These are phyloP conservation scores for Peltaster fructicola DNA, from an alignment of 2,329 filamentous ascomycete species.

Conservation along the genomic window DNA sequence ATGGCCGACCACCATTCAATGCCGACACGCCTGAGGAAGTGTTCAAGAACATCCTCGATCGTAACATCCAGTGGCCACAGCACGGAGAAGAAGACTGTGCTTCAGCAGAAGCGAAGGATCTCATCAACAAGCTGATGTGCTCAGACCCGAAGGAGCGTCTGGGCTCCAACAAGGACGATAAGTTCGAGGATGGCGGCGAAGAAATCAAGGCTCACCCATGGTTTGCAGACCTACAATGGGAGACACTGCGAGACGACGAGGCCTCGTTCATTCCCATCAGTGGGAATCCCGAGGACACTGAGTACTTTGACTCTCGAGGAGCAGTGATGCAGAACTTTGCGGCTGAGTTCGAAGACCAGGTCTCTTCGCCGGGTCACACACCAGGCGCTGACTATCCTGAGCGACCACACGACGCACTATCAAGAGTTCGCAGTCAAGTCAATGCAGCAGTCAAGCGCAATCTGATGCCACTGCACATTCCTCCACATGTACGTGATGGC, in stretches of 20 bases:
- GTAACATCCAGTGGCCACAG: slow-evolving; percentile 83
- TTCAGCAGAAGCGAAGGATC: slow-evolving; percentile 75
- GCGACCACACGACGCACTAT: slow-evolving; percentile 84
- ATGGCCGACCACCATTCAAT: slow-evolving; percentile 85
- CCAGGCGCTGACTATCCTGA: slow-evolving; percentile 67
- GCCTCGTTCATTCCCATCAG: slow-evolving; percentile 86
- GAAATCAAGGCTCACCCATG: slow-evolving; percentile 82
- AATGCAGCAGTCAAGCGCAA: slow-evolving; percentile 72
- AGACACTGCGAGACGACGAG: slow-evolving; percentile 79
- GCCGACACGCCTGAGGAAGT: slow-evolving; percentile 78
- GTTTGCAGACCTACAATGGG: slow-evolving; percentile 81
- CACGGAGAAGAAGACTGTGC: slow-evolving; percentile 52
- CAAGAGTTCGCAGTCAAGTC: slow-evolving; percentile 71
- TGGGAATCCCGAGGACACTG: slow-evolving; percentile 90
- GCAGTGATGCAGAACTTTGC: slow-evolving; percentile 84
- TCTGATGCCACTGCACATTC: slow-evolving; percentile 89
- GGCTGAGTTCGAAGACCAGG: slow-evolving; percentile 84
- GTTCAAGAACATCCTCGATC: slow-evolving; percentile 86
- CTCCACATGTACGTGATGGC: slow-evolving; percentile 82
- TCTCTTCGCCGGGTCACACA: slow-evolving; percentile 51
- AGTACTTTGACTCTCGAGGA: slow-evolving; percentile 88
- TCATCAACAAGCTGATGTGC: slow-evolving; percentile 85
- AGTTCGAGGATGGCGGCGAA: slow-evolving; percentile 64
- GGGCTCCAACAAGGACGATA: slow-evolving; percentile 72
- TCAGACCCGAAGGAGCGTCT: slow-evolving; percentile 66